Percentiles rank a stretch among this genome's conserved stretches.
Conservation (phyloP, 2,329 filamentous ascomycete genomes). For the Exophiala mesophila region DNA sequence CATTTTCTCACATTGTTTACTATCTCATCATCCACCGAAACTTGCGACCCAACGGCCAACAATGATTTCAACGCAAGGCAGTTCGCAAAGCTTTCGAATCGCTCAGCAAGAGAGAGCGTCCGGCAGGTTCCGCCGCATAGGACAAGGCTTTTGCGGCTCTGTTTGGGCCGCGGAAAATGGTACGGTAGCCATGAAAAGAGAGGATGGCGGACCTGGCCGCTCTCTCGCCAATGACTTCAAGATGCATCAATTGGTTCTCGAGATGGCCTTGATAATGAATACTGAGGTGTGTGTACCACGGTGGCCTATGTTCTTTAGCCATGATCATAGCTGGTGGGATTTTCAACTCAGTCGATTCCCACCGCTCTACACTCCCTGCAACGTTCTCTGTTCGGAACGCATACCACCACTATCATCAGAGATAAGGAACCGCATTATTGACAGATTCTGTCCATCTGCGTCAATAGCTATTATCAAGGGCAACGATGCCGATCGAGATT, state of each 20-base stretch:
- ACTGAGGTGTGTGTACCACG: conserved; percentile 11
- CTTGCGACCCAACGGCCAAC: too few species aligned
- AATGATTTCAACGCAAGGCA: too few species aligned
- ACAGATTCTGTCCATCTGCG: conserved; percentile 32
- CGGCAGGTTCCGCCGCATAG: conserved; percentile 27
- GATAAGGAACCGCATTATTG: conserved; percentile 30
- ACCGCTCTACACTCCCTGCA: conserved; percentile 18
- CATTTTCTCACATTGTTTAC: too few species aligned
- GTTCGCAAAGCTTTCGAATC: too few species aligned
- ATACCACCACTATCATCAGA: conserved; percentile 31
- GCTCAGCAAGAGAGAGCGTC: too few species aligned
- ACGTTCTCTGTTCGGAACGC: conserved; percentile 33
- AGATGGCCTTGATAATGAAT: conserved; percentile 8
- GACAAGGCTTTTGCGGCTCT: conserved; percentile 32
- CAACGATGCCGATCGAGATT: conserved; percentile 40
- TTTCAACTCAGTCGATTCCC: conserved; percentile 9
- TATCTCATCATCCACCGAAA: too few species aligned
- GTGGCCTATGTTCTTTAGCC: conserved; percentile 11
- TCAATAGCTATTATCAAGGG: conserved; percentile 24
- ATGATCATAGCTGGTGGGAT: conserved; percentile 7
- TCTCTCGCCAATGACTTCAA: conserved; percentile 30
- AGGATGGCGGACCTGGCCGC: conserved; percentile 31
- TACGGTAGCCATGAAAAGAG: conserved; percentile 31
- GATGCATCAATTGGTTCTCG: conserved; percentile 29
- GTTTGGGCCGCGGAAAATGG: conserved; percentile 29